These are phyloP conservation scores for Talaromyces sp. DNA, from an alignment of 2,329 filamentous ascomycete genomes.

Conservation along the genomic window DNA sequence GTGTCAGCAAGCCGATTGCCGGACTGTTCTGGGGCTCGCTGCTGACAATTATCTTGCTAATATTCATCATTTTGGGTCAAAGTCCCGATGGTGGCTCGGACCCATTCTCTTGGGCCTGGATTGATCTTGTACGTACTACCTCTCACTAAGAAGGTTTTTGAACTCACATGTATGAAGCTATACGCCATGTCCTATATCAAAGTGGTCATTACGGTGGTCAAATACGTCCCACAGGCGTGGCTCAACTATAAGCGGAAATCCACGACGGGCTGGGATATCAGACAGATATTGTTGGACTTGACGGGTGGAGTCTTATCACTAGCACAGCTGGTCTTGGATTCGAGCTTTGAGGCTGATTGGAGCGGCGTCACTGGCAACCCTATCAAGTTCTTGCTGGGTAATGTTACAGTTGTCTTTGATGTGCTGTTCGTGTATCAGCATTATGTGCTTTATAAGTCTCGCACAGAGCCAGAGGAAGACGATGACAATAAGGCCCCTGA, in stretches of 20 bases:
- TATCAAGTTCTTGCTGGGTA: conserved; percentile 81
- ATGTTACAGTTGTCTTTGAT: conserved; percentile 84
- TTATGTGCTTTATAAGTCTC: conserved; percentile 66
- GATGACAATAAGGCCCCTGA: conserved; percentile 22
- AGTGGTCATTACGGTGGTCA: conserved; percentile 80
- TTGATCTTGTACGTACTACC: conserved; percentile 57
- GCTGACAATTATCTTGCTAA: conserved; percentile 37
- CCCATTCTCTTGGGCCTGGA: conserved; percentile 57
- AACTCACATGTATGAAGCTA: conserved; percentile 42
- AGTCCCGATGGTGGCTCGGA: conserved; percentile 46
- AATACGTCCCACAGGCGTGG: conserved; percentile 84
- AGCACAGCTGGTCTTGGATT: conserved; percentile 78
- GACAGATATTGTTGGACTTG: conserved; percentile 79
- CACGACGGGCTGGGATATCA: conserved; percentile 84
- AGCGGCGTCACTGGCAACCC: conserved; percentile 87
- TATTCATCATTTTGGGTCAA: conserved; percentile 41
- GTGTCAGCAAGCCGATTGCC: conserved; percentile 60
- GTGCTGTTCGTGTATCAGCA: conserved; percentile 83
- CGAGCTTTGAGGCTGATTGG: conserved; percentile 81
- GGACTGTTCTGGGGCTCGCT: conserved; percentile 69
- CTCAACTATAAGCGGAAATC: conserved; percentile 81
- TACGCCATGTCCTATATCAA: conserved; percentile 83
- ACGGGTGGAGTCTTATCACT: conserved; percentile 77
- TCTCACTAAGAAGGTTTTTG: not conserved
- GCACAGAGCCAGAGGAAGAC: conserved; percentile 24